These are phyloP conservation scores for Calonectria hawksworthii DNA, from an alignment of 2,329 filamentous ascomycete species.

Conservation along the genomic window DNA sequence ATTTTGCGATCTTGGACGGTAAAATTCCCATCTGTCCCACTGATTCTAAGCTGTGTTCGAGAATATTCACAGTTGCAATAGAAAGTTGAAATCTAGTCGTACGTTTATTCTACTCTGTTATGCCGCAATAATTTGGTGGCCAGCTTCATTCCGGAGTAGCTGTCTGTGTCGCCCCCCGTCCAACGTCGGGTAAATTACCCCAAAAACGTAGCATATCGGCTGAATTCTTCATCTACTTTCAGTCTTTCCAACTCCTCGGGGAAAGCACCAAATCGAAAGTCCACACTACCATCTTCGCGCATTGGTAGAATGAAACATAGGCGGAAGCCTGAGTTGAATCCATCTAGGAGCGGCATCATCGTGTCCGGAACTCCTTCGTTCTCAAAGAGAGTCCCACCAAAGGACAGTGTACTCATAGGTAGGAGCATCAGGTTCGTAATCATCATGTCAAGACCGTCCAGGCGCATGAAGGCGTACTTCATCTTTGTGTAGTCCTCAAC, in stretches of 20 bases:
- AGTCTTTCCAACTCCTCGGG: slow-evolving; percentile 48
- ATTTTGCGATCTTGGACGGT: too few species aligned
- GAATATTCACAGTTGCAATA: too few species aligned
- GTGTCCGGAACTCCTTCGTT: background rate
- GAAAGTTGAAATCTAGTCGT: too few species aligned
- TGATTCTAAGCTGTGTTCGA: too few species aligned
- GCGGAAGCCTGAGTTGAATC: slow-evolving; percentile 34
- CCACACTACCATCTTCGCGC: slow-evolving; percentile 45
- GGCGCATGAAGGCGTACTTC: background rate
- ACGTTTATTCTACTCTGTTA: too few species aligned
- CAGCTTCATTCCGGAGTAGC: too few species aligned
- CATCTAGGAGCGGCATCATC: background rate
- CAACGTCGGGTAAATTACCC: too few species aligned
- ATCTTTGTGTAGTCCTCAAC: background rate
- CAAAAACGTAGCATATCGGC: slow-evolving; percentile 33
- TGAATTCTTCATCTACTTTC: slow-evolving; percentile 43
- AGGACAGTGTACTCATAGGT: background rate
- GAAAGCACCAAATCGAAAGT: slow-evolving; percentile 44
- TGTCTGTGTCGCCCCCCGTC: too few species aligned
- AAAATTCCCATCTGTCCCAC: too few species aligned
- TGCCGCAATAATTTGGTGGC: too few species aligned
- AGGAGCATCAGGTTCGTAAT: background rate
- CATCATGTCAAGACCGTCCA: background rate
- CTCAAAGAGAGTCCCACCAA: background rate
- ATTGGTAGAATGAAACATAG: slow-evolving; percentile 46